phyloP scores from a whole-genome alignment of 306 rosid species.

The Acacia confusa region DNA sequence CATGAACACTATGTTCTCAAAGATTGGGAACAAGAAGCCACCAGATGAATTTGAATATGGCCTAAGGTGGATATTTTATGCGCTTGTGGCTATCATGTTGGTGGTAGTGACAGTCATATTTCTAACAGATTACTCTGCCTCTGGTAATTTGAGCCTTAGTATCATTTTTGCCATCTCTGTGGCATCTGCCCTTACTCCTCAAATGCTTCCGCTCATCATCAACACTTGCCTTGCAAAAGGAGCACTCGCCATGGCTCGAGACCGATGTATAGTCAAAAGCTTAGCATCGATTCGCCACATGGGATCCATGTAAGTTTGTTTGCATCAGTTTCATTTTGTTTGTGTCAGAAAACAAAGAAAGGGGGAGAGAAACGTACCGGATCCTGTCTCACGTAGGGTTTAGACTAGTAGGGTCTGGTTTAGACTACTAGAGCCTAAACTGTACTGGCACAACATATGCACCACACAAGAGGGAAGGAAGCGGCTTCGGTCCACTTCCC shows the following conservation, averaged over 20 bases:
- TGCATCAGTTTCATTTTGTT: neutral
- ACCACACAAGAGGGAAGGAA: no score
- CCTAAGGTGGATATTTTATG: constrained; percentile 63
- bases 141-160: constrained; percentile 47
- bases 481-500: no score
- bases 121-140: constrained; percentile 50
- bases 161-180: constrained; percentile 70
- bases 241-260: constrained; percentile 85
- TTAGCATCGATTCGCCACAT: constrained; percentile 64
- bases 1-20: constrained; percentile 84
- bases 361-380: no score
- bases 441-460: no score
- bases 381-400: no score
- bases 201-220: constrained; percentile 81
- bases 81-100: constrained; percentile 65
- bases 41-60: constrained; percentile 76
- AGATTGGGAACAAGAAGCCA: constrained; percentile 67
- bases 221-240: constrained; percentile 87
- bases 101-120: constrained; percentile 60
- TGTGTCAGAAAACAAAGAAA: no score
- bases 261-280: constrained; percentile 80
- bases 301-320: constrained; percentile 79
- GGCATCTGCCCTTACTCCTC: constrained; percentile 89
- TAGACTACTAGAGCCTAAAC: no score
- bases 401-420: no score